These are phyloP conservation scores for Poa pratensis DNA, from an alignment of 176 grass and related monocot genomes.

Conservation along the genomic window DNA sequence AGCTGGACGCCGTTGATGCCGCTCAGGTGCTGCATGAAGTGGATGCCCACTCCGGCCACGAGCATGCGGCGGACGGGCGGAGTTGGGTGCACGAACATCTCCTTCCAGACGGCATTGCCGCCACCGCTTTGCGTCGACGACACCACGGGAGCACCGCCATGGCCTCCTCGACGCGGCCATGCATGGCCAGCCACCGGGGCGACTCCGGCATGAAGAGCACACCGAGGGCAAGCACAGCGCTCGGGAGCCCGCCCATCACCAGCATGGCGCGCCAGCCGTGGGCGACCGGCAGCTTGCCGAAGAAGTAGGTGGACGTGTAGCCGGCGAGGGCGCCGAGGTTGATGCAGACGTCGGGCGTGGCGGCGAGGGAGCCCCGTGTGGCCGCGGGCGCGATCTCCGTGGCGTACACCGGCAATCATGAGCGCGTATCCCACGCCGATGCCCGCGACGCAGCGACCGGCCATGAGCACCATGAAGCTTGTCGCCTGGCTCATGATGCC, in stretches of 20 bases:
- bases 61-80: conserved; percentile 54
- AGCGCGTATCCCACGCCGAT: conserved; percentile 57
- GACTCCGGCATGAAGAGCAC: conserved; percentile 55
- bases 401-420: conserved; percentile 54
- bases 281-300: conserved; percentile 39
- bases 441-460: conserved; percentile 42
- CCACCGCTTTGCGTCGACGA: not conserved
- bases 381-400: conserved; percentile 42
- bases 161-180: conserved; percentile 17
- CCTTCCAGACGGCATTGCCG: conserved; percentile 54
- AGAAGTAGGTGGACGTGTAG: conserved; percentile 47
- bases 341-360: conserved; percentile 55
- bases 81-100: conserved; percentile 47
- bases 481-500: conserved; percentile 44
- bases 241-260: conserved; percentile 36
- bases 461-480: conserved; percentile 34
- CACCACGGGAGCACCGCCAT: not conserved
- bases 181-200: conserved; percentile 49
- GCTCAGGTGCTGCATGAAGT: conserved; percentile 67
- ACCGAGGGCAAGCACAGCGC: conserved; percentile 11
- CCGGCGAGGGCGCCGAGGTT: conserved; percentile 50
- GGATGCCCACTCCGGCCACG: conserved; percentile 49
- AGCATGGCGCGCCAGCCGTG: conserved; percentile 55
- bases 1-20: conserved; percentile 70
- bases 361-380: conserved; percentile 35